These are phyloP conservation scores for Zhuliangozyma parablackwelliae DNA, from an alignment of 1,139 yeast genomes.

Conservation along the genomic window DNA sequence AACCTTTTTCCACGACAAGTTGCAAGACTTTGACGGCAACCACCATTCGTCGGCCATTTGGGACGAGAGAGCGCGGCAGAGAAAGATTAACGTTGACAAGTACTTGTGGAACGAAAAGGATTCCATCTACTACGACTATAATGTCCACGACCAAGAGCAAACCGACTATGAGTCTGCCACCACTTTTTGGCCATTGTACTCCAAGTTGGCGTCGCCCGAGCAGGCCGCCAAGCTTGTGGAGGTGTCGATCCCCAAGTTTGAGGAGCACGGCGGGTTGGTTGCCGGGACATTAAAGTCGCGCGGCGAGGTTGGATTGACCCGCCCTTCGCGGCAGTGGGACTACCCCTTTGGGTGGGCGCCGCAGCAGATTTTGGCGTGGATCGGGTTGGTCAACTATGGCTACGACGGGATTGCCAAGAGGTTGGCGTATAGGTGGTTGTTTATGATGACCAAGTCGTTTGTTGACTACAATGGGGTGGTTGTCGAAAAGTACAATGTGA, in stretches of 20 bases:
- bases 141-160: conserved; percentile 53
- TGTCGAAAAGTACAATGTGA: conserved; percentile 92
- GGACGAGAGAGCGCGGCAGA: conserved; percentile 49
- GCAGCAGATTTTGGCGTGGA: conserved; percentile 94
- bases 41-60: conserved; percentile 50
- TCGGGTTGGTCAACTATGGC: conserved; percentile 74
- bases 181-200: conserved; percentile 90
- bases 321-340: conserved; percentile 96
- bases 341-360: conserved; percentile 99
- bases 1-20: conserved; percentile 49
- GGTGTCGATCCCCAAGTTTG: conserved; percentile 65
- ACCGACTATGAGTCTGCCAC: conserved; percentile 83
- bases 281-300: conserved; percentile 79
- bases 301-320: conserved; percentile 62
- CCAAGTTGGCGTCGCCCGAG: conserved; percentile 64
- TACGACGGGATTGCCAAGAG: conserved; percentile 63
- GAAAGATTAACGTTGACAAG: conserved; percentile 58
- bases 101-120: conserved; percentile 83
- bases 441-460: conserved; percentile 85
- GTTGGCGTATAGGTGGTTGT: conserved; percentile 82
- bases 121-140: conserved; percentile 82
- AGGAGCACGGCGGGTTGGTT: conserved; percentile 83
- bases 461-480: conserved; percentile 94
- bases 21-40: conserved; percentile 19
- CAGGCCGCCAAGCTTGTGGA: conserved; percentile 67